Base-by-base conservation (phyloP, 495 filamentous ascomycete species). In the Barbatosphaeria neglecta region DNA sequence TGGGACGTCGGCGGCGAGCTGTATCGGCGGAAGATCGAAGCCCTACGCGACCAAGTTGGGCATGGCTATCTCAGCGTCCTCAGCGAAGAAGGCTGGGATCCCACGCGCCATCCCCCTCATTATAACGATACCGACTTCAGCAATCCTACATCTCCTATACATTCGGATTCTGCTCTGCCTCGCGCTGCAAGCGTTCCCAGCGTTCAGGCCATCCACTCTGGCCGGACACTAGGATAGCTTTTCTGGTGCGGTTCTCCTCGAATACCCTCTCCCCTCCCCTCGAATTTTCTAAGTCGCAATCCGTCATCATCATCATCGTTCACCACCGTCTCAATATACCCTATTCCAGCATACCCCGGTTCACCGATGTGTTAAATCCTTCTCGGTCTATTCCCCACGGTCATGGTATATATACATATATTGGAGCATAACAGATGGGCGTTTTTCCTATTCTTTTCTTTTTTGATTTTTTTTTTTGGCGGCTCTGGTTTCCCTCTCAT, bases 51-150 rank as follows among this genome's bases (percentile, higher is more conserved):
- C 52, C 86, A 95, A 49, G 80, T 93, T 43, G 86, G 87, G 28
- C 83, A 77, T 50, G 81, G 79, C 41, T 98, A 93, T 76, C 73
- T 96, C 24, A 87, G 79, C 49, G 84, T 87, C 5, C 72, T 97
- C 39, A 82, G 81, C 47, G 92, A 95, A 51, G 83, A 87, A 56
- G 70, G 74, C n/a, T 76, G 74, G 73, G 70, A 76, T 52, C 43
- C 61, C 8, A 44, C 56, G 1, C 56, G 62, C 33, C 60, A 61
- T 28, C 57, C 61, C 17, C 44, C 62, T 15, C 56, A 61, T 6
- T 69, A 64, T 37, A 55, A 55, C 37, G 41, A 59, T 27, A 45
- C 50, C 5, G 66, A 72, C 43, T 74, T 69, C 45, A 62, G 62
- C 37, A 54, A 15, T 15, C 39, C 66, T 31, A 33, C 67, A 5